Conservation (phyloP, 2,329 filamentous ascomycete genomes). For the Aureobasidium leucospermi region DNA sequence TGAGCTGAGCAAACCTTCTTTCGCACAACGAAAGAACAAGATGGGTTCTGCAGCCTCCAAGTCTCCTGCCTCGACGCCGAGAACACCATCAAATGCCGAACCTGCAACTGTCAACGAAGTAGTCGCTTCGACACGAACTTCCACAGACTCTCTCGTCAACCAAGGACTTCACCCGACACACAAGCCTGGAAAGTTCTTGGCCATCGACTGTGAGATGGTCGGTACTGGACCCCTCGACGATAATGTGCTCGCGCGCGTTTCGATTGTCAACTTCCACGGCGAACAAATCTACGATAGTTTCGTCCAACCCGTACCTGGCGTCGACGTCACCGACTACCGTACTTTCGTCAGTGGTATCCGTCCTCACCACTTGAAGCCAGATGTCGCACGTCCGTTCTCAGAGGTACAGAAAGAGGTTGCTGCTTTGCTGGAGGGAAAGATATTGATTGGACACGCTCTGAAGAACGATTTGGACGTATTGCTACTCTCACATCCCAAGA, state of each 20-base stretch:
- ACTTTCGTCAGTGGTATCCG: constrained; percentile 79
- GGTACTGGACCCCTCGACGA: constrained; percentile 63
- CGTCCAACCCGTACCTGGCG: constrained; percentile 54
- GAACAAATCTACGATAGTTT: constrained; percentile 91
- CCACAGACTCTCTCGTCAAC: constrained; percentile 37
- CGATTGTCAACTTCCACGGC: constrained; percentile 88
- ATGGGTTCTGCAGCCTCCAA: constrained; percentile 45
- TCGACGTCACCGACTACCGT: constrained; percentile 84
- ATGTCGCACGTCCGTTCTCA: constrained; percentile 50
- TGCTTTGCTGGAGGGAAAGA: constrained; percentile 59
- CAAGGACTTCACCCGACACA: constrained; percentile 43
- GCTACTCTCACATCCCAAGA: constrained; percentile 67
- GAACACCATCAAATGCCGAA: constrained; percentile 51
- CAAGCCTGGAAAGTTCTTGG: constrained; percentile 80
- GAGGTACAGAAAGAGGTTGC: constrained; percentile 69
- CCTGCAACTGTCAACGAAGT: constrained; percentile 56
- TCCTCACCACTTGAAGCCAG: constrained; percentile 59
- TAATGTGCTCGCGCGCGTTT: constrained; percentile 77
- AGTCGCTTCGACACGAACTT: constrained; percentile 52
- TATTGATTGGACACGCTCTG: constrained; percentile 78
- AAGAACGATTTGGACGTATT: constrained; percentile 70
- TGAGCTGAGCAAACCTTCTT: constrained; percentile 20
- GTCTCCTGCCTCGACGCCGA: constrained; percentile 36
- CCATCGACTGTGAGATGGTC: constrained; percentile 98
- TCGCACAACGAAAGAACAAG: constrained; percentile 5